Percentiles rank a stretch among this genome's conserved stretches.
Evolutionary conservation across 352 stramenopile species (phyloP).

Genomic region (Phytopythium boreale): DNA sequence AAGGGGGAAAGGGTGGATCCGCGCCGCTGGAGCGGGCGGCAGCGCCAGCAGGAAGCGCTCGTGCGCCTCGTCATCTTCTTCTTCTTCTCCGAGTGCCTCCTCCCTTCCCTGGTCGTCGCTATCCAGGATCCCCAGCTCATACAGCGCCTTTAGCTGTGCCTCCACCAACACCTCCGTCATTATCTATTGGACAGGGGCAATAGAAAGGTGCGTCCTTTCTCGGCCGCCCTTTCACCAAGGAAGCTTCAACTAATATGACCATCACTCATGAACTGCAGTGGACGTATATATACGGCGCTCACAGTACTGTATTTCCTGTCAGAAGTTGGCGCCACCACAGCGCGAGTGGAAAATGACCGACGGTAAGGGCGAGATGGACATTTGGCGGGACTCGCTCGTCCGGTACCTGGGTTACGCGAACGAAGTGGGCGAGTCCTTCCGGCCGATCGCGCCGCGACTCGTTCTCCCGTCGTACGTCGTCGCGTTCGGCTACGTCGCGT

Average conservation of each 20-base stretch:
- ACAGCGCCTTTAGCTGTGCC: constrained; percentile 51
- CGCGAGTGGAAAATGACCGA: no score
- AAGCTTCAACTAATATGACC: neutral
- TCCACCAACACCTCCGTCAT: constrained; percentile 32
- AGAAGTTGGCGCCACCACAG: no score
- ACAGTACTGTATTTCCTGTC: constrained; percentile 1
- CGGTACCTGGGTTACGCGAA: constrained; percentile 89
- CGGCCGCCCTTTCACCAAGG: neutral
- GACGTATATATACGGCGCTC: constrained; percentile 6
- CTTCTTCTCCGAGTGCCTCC: neutral
- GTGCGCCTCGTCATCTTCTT: neutral
- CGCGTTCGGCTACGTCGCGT: constrained; percentile 82
- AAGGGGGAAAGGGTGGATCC: neutral
- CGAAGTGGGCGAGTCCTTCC: constrained; percentile 87
- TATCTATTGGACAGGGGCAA: neutral
- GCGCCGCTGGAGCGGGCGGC: constrained; percentile 12
- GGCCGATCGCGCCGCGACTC: constrained; percentile 63
- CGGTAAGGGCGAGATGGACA: constrained; percentile 28
- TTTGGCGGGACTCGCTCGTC: constrained; percentile 85
- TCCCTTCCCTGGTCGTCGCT: constrained; percentile 22
- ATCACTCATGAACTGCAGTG: neutral
- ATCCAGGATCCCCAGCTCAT: constrained; percentile 43
- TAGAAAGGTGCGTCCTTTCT: constrained; percentile 1
- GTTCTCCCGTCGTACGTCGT: constrained; percentile 77
- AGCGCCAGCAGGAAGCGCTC: constrained; percentile 22